These are phyloP conservation scores for Limnanthes douglasii DNA, from an alignment of 345 rosid genomes.

Conservation along the genomic window DNA sequence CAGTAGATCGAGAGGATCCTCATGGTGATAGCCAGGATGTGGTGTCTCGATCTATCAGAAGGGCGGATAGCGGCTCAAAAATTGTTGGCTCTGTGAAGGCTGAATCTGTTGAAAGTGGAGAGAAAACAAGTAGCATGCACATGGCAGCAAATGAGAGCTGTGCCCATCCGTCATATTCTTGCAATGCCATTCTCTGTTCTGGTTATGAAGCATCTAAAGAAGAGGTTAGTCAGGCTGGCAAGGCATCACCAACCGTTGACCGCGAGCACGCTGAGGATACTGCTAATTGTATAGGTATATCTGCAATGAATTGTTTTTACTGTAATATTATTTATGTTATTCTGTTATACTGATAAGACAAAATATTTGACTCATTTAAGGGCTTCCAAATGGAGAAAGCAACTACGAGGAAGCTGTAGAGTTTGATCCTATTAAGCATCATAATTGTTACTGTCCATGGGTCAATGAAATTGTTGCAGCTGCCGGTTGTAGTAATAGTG, in stretches of 20 bases:
- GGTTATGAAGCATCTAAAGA: conserved; percentile 62
- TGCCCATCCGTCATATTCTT: conserved; percentile 80
- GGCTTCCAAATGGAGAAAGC: conserved; percentile 74
- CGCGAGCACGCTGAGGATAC: too few species aligned
- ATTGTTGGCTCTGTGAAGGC: conserved; percentile 77
- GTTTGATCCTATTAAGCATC: conserved; percentile 87
- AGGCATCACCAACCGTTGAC: conserved; percentile 57
- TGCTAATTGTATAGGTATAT: conserved; percentile 54
- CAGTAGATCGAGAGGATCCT: conserved; percentile 60
- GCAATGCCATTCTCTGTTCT: conserved; percentile 62
- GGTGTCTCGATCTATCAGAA: conserved; percentile 57
- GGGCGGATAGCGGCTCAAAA: conserved; percentile 97
- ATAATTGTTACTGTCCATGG: conserved; percentile 95
- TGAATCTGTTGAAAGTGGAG: conserved; percentile 93
- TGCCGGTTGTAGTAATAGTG: conserved; percentile 61
- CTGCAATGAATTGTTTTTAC: neutral
- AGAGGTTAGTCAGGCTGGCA: conserved; percentile 54
- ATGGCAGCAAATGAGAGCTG: conserved; percentile 25
- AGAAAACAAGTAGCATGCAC: conserved; percentile 54
- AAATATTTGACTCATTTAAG: conserved; percentile 26
- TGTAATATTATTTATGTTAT: too few species aligned
- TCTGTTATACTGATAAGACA: too few species aligned
- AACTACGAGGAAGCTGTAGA: conserved; percentile 68
- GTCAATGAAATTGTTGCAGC: conserved; percentile 97
- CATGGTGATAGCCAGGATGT: conserved; percentile 93